Conservation (phyloP, 2,329 filamentous ascomycete species). For the Aspergillus luchuensis region DNA sequence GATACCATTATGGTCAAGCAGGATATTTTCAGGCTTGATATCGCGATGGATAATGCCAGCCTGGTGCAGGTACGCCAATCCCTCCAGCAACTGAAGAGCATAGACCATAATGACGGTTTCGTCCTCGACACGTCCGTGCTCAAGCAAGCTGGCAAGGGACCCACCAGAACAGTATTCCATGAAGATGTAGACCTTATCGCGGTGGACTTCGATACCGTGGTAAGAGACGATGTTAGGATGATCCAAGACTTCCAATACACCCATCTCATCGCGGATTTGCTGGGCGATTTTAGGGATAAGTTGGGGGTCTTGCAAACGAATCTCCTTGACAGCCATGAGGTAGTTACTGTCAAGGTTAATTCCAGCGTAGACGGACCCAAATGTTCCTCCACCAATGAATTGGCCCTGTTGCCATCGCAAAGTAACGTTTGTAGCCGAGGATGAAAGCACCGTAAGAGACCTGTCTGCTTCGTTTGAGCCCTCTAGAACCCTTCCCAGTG, state of each 20-base stretch:
- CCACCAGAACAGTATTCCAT: conserved; percentile 99
- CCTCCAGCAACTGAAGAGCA: conserved; percentile 88
- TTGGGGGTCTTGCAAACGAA: conserved; percentile 93
- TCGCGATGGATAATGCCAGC: conserved; percentile 91
- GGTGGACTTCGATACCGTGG: conserved; percentile 95
- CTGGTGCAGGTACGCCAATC: conserved; percentile 89
- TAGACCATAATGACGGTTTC: conserved; percentile 98
- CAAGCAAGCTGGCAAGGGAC: conserved; percentile 82
- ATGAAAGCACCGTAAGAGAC: conserved; percentile 89
- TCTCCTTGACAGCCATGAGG: conserved; percentile 98
- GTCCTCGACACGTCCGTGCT: conserved; percentile 96
- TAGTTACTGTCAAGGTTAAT: conserved; percentile 97
- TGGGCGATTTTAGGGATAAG: conserved; percentile 90
- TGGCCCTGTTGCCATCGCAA: conserved; percentile 99
- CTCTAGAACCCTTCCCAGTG: conserved; percentile 86
- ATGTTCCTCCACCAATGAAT: conserved; percentile 94
- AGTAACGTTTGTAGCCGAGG: conserved; percentile 90
- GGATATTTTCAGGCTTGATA: conserved; percentile 97
- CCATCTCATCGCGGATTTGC: conserved; percentile 97
- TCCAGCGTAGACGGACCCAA: conserved; percentile 94
- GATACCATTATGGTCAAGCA: conserved; percentile 94
- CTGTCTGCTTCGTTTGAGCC: conserved; percentile 94
- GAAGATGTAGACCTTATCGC: conserved; percentile 99
- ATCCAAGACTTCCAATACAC: conserved; percentile 89
- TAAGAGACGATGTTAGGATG: conserved; percentile 98